A percentile compares a stretch with the other conserved stretches of the same genome.
Conservation (phyloP, 2,329 filamentous ascomycete genomes). For the Fusarium sp. region DNA sequence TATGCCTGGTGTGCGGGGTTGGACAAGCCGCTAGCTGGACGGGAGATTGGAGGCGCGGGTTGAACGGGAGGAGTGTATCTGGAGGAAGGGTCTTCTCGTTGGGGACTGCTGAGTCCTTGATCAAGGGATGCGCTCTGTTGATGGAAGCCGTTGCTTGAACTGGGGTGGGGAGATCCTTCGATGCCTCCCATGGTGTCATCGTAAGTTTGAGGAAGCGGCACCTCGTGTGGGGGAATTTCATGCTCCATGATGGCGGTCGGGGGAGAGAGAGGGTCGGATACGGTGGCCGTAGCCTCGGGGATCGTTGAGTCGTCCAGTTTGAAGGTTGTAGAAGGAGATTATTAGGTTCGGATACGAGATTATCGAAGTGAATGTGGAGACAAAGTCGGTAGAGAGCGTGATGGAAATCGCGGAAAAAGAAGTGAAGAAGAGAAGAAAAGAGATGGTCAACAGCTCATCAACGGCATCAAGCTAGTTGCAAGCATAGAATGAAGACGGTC, state of each 20-base stretch:
- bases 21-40: conserved; percentile 68
- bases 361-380: conserved; percentile 33
- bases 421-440: conserved; percentile 13
- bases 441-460: conserved; percentile 38
- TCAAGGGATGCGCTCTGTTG: conserved; percentile 64
- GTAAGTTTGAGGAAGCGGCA: conserved; percentile 42
- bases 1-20: conserved; percentile 55
- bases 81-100: conserved; percentile 56
- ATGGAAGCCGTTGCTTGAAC: conserved; percentile 53
- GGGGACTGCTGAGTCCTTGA: conserved; percentile 54
- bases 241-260: conserved; percentile 59
- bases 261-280: conserved; percentile 29
- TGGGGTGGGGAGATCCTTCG: conserved; percentile 60
- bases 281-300: conserved; percentile 39
- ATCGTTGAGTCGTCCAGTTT: conserved; percentile 60
- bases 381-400: conserved; percentile 43
- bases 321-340: conserved; percentile 36
- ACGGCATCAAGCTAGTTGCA: conserved; percentile 45
- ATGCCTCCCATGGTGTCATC: conserved; percentile 65
- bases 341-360: conserved; percentile 19
- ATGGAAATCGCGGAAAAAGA: conserved; percentile 12
- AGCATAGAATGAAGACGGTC: conserved; percentile 23
- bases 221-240: conserved; percentile 48
- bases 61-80: conserved; percentile 62
- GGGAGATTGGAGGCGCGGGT: conserved; percentile 60